A percentile compares a stretch with the other conserved stretches of the same genome.
These are phyloP conservation scores for Ophiognomonia clavigignenti-juglandacearum DNA, from an alignment of 2,329 filamentous ascomycete species.

Conservation along the genomic window DNA sequence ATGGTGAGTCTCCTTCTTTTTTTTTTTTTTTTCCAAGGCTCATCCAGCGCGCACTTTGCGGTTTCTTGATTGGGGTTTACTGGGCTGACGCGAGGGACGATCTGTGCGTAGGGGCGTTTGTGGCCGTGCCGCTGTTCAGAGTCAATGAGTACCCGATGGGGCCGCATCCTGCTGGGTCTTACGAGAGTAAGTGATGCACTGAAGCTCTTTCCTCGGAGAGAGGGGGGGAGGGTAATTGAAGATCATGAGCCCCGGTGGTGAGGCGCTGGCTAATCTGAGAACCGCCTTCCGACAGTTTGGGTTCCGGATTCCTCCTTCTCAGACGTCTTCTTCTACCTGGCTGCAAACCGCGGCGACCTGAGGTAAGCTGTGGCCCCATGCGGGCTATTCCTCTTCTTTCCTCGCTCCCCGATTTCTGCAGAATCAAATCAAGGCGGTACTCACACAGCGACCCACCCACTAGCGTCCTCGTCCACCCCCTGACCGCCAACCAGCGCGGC, in stretches of 20 bases:
- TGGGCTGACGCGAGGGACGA: neutral
- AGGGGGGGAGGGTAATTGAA: neutral
- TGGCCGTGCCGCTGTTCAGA: conserved; percentile 27
- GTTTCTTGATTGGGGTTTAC: neutral
- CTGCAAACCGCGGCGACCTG: conserved; percentile 26
- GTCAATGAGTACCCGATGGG: conserved; percentile 29
- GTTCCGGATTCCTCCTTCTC: conserved; percentile 30
- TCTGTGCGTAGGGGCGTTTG: conserved; percentile 24
- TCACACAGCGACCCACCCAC: neutral
- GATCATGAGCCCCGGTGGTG: no score
- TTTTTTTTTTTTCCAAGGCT: neutral
- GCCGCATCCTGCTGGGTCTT: conserved; percentile 29
- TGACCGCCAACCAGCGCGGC: conserved; percentile 25
- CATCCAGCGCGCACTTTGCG: neutral
- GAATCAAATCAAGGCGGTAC: neutral
- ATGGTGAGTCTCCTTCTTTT: conserved; percentile 20
- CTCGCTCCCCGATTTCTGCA: neutral
- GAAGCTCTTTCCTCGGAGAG: neutral
- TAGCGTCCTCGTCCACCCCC: conserved; percentile 28
- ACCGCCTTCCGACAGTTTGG: conserved; percentile 27
- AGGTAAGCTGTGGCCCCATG: no score
- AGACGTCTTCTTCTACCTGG: conserved; percentile 30
- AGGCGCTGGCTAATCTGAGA: neutral
- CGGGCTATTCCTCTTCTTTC: neutral
- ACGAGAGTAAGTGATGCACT: conserved; percentile 26